Conservation (phyloP, 768 basidiomycete species). For the Leccinum boreale region DNA sequence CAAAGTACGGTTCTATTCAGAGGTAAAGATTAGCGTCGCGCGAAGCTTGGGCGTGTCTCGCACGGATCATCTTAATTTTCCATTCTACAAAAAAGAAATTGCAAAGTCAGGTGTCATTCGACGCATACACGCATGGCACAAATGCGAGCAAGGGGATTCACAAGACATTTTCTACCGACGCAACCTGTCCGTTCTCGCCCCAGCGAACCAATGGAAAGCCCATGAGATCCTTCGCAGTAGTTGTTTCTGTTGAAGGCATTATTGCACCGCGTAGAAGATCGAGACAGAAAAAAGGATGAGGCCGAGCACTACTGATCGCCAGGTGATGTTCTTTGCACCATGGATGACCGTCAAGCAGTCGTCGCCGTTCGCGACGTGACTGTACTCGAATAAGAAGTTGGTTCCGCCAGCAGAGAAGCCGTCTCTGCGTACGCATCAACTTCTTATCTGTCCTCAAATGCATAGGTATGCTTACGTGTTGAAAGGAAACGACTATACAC, state of each 20-base stretch:
- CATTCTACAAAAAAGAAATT: background rate
- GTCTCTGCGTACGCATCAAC: background rate
- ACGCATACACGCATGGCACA: conserved; percentile 22
- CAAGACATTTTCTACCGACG: conserved; percentile 57
- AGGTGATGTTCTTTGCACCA: conserved; percentile 54
- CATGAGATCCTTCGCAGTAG: conserved; percentile 58
- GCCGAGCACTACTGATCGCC: conserved; percentile 29
- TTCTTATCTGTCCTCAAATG: background rate
- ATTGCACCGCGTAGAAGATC: background rate
- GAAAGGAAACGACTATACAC: conserved; percentile 18
- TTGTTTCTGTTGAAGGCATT: conserved; percentile 35
- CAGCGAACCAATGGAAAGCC: conserved; percentile 54
- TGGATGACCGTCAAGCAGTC: conserved; percentile 59
- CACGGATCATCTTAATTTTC: background rate
- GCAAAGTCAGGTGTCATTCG: background rate
- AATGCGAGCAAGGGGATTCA: conserved; percentile 37
- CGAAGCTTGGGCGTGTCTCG: background rate
- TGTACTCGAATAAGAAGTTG: conserved; percentile 19
- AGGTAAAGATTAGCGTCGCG: background rate
- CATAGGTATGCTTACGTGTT: background rate
- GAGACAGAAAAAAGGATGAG: background rate
- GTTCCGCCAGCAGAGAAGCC: background rate
- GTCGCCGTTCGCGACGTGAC: conserved; percentile 56
- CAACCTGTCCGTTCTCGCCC: conserved; percentile 39
- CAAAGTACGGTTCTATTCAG: conserved; percentile 42